These are phyloP conservation scores for Aspergillus piperis DNA, from an alignment of 2,329 filamentous ascomycete species.

Conservation along the genomic window DNA sequence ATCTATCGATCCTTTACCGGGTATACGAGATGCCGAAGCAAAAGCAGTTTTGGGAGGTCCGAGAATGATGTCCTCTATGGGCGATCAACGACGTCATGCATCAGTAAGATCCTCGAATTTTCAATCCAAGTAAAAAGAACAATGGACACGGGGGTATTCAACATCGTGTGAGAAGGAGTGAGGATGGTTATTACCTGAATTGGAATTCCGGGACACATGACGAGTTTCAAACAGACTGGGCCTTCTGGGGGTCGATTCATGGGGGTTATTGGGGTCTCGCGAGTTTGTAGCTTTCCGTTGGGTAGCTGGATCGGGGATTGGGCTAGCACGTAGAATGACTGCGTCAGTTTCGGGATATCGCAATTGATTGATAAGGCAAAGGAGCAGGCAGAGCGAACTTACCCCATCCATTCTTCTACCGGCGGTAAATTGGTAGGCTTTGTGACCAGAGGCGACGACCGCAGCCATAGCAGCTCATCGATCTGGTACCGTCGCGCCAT, in stretches of 20 bases:
- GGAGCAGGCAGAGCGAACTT: slow-evolving; percentile 35
- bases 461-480: slow-evolving; percentile 73
- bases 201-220: slow-evolving; percentile 51
- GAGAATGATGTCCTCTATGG: slow-evolving; percentile 76
- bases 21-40: slow-evolving; percentile 67
- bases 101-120: slow-evolving; percentile 19
- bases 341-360: slow-evolving; percentile 23
- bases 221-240: slow-evolving; percentile 46
- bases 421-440: slow-evolving; percentile 80
- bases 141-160: no score
- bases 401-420: slow-evolving; percentile 97
- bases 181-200: slow-evolving; percentile 44
- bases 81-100: slow-evolving; percentile 31
- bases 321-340: slow-evolving; percentile 29
- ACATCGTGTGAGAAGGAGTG: neutral
- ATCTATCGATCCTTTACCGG: slow-evolving; percentile 50
- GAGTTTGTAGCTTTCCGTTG: slow-evolving; percentile 41
- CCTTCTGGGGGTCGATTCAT: slow-evolving; percentile 39
- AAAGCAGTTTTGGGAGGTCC: slow-evolving; percentile 83
- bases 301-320: slow-evolving; percentile 44
- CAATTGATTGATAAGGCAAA: slow-evolving; percentile 4
- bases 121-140: neutral
- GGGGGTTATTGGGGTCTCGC: slow-evolving; percentile 38
- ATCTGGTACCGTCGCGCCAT: slow-evolving; percentile 67
- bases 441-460: slow-evolving; percentile 77